These are phyloP conservation scores for Fragilariopsis cylindrus DNA, from an alignment of 108 stramenopile genomes.

Conservation along the genomic window DNA sequence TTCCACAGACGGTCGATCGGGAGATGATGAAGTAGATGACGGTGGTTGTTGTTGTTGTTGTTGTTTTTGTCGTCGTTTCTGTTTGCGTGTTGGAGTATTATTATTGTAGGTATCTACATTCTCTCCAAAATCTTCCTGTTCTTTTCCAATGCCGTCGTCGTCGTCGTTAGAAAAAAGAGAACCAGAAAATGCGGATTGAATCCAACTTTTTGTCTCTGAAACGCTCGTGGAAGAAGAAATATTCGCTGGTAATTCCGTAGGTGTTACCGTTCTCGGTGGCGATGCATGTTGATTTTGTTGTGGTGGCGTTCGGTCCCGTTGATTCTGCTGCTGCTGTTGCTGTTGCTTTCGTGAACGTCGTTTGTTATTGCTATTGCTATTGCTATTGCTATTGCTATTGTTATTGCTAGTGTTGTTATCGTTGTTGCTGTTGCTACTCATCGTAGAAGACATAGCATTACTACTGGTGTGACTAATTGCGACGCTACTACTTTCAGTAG, in stretches of 20 bases:
- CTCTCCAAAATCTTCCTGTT: slow-evolving; percentile 1
- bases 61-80: slow-evolving; percentile 17
- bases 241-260: no score
- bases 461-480: neutral
- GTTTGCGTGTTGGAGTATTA: slow-evolving; percentile 1
- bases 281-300: neutral
- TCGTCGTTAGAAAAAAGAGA: neutral
- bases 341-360: neutral
- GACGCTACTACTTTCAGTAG: neutral
- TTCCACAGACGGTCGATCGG: neutral
- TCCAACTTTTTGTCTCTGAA: slow-evolving; percentile 10
- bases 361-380: neutral
- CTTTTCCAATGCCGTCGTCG: slow-evolving; percentile 17
- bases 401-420: neutral
- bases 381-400: neutral
- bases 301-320: no score
- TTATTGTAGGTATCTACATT: neutral
- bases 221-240: neutral
- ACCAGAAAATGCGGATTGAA: slow-evolving; percentile 1
- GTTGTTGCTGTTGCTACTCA: neutral
- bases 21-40: neutral
- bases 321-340: no score
- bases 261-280: no score
- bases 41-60: neutral
- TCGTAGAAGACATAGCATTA: neutral